Evolutionary conservation across 2,329 filamentous ascomycete species (phyloP), one percentile per base, ranked within the genome.

Genomic region (Lachnellula cervina): DNA sequence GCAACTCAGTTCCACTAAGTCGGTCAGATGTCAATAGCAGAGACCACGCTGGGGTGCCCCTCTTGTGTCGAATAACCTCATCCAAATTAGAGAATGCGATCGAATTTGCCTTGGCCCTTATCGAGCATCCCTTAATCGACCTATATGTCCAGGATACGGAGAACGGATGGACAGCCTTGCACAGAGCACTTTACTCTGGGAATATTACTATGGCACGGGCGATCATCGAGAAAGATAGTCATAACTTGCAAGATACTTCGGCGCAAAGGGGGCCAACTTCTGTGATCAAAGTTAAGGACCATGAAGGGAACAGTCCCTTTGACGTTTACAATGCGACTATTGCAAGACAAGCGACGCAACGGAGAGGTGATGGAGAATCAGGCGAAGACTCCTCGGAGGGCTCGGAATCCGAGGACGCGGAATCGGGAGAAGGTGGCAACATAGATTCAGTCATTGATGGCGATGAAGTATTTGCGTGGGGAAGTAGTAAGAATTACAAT

Each of bases 91-190:
- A 84, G 6, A 86, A 81, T 59, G 89, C 90, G 8, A 72, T 86
- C 38, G 80, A 77, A 2, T 97, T 96, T 67, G 90, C 92, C 19
- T 78, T 84, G 59, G 86, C 89, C 11, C 78, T 99, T 37, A 78
- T 97, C 47, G 86, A 91, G 21, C 86, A 96, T 67, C 90, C 91
- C 1, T 80, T 87, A 51, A 82, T 91, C 62, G 94, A 99, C 72
- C 76, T 97, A 8, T 94, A 96, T 66, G 77, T 81, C 2, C 92
- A 96, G 69, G 94, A 99, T 71, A 77, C 79, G 7, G 94, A 99
- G 72, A 97, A 88, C 71, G 93, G 92, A 45, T 99, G 94, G 94
- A 99, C 96, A 58, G 87, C 92, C 38, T 78, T 99, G 40, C 94
- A 99, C 69, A 83, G 94, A 65, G 90, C 92, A 7, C 78, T 97